phyloP scores from a whole-genome alignment of 768 basidiomycete genomes.

The Holtermannia corniformis region DNA sequence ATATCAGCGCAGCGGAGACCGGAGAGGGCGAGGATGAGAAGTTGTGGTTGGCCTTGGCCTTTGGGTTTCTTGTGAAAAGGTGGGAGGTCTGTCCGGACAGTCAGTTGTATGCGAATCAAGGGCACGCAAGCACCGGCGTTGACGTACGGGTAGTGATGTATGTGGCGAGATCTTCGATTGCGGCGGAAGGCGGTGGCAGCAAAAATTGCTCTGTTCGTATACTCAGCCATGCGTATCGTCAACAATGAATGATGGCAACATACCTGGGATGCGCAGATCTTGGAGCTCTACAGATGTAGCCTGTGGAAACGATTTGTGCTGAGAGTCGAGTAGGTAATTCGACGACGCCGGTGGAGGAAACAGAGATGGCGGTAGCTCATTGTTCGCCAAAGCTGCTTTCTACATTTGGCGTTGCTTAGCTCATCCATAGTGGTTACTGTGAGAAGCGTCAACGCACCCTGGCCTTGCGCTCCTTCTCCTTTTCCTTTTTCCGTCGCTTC shows the following conservation, averaged over 20 bases:
- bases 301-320: slow-evolving; percentile 51
- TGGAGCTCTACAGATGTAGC: slow-evolving; percentile 68
- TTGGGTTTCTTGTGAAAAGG: slow-evolving; percentile 62
- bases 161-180: slow-evolving; percentile 59
- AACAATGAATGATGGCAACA: slow-evolving; percentile 30
- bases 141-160: slow-evolving; percentile 65
- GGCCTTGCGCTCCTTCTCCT: slow-evolving; percentile 35
- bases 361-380: neutral
- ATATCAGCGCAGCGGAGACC: slow-evolving; percentile 87
- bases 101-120: neutral
- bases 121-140: neutral
- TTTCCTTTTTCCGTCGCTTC: slow-evolving; percentile 36
- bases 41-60: slow-evolving; percentile 69
- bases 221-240: neutral
- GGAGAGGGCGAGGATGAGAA: slow-evolving; percentile 76
- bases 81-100: slow-evolving; percentile 4
- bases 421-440: neutral
- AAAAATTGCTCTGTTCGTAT: neutral
- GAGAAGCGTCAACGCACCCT: slow-evolving; percentile 19
- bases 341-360: neutral
- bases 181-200: neutral
- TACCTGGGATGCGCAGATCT: slow-evolving; percentile 70
- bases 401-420: neutral
- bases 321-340: neutral
- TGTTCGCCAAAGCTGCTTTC: neutral